Evolutionary conservation across 345 rosid species (phyloP).

Genomic region (Angophora floribunda): DNA sequence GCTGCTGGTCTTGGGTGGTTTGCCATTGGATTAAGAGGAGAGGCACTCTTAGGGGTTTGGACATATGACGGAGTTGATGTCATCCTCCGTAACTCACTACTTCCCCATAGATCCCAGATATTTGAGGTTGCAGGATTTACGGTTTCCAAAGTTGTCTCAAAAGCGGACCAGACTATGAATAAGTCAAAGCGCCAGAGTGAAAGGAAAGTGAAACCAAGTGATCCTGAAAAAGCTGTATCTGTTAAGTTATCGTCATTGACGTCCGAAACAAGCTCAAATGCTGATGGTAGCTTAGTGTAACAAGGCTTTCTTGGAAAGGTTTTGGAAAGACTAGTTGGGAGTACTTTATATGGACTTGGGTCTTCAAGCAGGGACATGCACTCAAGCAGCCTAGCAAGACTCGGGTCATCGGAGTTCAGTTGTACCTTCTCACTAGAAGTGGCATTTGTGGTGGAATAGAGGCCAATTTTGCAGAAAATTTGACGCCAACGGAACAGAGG

Average conservation of each 20-base stretch:
- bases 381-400: neutral
- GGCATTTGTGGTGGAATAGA: neutral
- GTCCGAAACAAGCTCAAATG: neutral
- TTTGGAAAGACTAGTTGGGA: neutral
- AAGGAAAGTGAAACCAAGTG: conserved; percentile 34
- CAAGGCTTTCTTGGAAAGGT: neutral
- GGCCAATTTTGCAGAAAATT: neutral
- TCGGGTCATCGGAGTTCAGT: neutral
- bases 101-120: conserved; percentile 52
- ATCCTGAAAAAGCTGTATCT: neutral
- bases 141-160: conserved; percentile 76
- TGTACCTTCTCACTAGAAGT: neutral
- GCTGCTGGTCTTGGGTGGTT: conserved; percentile 94
- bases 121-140: conserved; percentile 88
- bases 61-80: conserved; percentile 75
- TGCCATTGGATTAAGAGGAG: conserved; percentile 71
- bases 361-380: neutral
- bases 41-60: conserved; percentile 75
- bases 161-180: conserved; percentile 59
- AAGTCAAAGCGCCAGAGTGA: conserved; percentile 27
- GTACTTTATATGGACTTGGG: neutral
- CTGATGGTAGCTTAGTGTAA: neutral
- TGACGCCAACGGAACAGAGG: neutral
- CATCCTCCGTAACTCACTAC: conserved; percentile 53
- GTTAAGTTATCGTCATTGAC: neutral